A percentile compares a stretch with the other conserved stretches of the same genome.
These are phyloP conservation scores for Ramaria rubella DNA, from an alignment of 768 basidiomycete species.

Conservation along the genomic window DNA sequence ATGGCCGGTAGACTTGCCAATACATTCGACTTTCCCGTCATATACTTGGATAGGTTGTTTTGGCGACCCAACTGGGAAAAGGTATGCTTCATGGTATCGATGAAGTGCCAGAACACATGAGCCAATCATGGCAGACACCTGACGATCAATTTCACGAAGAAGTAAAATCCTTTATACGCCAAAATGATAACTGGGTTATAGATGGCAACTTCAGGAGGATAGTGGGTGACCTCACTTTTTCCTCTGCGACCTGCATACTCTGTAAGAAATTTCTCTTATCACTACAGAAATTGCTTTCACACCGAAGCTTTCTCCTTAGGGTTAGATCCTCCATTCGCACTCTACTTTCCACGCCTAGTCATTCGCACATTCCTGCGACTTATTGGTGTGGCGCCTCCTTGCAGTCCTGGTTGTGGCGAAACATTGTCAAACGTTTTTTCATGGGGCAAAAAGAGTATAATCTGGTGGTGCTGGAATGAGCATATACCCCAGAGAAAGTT, in stretches of 20 bases:
- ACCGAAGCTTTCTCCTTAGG: conserved; percentile 31
- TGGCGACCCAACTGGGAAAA: conserved; percentile 5
- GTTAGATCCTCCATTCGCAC: conserved; percentile 57
- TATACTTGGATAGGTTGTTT: conserved; percentile 2
- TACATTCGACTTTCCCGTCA: background rate
- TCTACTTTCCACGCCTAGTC: conserved; percentile 56
- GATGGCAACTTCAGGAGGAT: background rate
- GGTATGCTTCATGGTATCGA: background rate
- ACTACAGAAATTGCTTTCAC: background rate
- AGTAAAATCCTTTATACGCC: background rate
- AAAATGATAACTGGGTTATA: conserved; percentile 7
- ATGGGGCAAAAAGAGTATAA: conserved; percentile 38
- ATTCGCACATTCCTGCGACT: conserved; percentile 47
- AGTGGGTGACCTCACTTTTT: background rate
- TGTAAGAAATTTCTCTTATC: background rate
- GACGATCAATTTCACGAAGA: background rate
- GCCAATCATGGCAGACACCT: background rate
- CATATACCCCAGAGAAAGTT: conserved; percentile 31
- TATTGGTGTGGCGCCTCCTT: conserved; percentile 28
- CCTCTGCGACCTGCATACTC: background rate
- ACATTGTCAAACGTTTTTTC: conserved; percentile 36
- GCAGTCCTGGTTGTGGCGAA: conserved; percentile 47
- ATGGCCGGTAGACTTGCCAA: background rate
- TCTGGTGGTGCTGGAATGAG: conserved; percentile 44
- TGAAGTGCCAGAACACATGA: background rate